A percentile compares a stretch with the other conserved stretches of the same genome.
Conservation (phyloP, 2,329 filamentous ascomycete genomes). For the Colletotrichum spaethianum region DNA sequence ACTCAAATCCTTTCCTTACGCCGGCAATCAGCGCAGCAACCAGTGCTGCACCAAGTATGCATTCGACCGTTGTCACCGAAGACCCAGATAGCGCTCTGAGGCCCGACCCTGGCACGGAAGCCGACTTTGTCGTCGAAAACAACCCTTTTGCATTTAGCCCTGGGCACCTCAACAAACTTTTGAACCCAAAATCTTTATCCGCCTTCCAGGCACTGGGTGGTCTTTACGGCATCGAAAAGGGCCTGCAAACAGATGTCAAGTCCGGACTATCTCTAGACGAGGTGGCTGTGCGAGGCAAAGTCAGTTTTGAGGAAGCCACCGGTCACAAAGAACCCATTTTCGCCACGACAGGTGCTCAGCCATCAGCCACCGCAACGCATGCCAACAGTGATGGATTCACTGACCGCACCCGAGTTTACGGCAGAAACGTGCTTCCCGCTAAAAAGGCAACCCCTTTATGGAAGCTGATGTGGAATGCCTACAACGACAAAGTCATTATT, state of each 20-base stretch:
- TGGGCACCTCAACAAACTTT: slow-evolving; percentile 80
- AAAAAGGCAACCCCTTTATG: slow-evolving; percentile 75
- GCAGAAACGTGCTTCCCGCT: slow-evolving; percentile 73
- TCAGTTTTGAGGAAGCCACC: slow-evolving; percentile 79
- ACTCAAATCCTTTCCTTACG: slow-evolving; percentile 47
- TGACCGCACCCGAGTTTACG: slow-evolving; percentile 72
- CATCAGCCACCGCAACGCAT: slow-evolving; percentile 18
- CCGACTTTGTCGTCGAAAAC: slow-evolving; percentile 79
- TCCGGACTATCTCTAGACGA: slow-evolving; percentile 80
- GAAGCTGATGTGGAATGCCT: slow-evolving; percentile 75
- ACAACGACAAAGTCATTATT: slow-evolving; percentile 79
- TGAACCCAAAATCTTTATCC: slow-evolving; percentile 81
- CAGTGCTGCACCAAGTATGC: slow-evolving; percentile 38
- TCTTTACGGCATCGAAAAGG: slow-evolving; percentile 77
- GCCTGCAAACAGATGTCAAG: slow-evolving; percentile 74
- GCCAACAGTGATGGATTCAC: slow-evolving; percentile 45
- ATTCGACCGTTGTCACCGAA: slow-evolving; percentile 40
- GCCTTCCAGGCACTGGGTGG: slow-evolving; percentile 82
- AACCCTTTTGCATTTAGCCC: slow-evolving; percentile 83
- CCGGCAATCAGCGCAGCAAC: slow-evolving; percentile 41
- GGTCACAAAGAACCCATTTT: slow-evolving; percentile 41
- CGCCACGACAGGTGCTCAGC: slow-evolving; percentile 13
- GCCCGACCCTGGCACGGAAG: slow-evolving; percentile 79
- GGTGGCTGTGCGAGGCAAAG: slow-evolving; percentile 69
- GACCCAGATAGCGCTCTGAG: slow-evolving; percentile 67